These are phyloP conservation scores for Eucalyptus victrix DNA, from an alignment of 345 rosid species.

Conservation along the genomic window DNA sequence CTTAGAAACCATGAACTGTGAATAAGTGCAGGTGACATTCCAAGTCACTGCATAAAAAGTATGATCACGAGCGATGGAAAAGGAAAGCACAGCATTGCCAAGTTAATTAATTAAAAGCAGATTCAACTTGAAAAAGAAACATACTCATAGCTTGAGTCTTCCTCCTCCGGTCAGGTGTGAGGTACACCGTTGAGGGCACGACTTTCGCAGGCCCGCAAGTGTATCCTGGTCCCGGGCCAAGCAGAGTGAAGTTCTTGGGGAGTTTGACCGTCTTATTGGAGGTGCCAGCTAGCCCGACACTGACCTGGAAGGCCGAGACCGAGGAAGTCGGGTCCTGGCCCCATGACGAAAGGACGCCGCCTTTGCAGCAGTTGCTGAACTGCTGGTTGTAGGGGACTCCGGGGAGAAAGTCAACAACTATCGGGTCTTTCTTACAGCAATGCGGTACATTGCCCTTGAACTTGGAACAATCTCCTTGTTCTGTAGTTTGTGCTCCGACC, in stretches of 20 bases:
- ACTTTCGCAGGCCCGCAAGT: conserved; percentile 72
- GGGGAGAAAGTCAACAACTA: conserved; percentile 61
- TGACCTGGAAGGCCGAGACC: conserved; percentile 60
- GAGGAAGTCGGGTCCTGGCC: conserved; percentile 59
- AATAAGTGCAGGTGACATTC: conserved; percentile 86
- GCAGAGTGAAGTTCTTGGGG: conserved; percentile 60
- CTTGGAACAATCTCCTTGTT: conserved; percentile 83
- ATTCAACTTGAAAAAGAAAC: neutral
- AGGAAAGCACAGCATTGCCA: neutral
- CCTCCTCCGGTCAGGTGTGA: conserved; percentile 49
- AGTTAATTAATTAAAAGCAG: neutral
- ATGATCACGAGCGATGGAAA: neutral
- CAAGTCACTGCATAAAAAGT: conserved; percentile 57
- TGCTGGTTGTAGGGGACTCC: conserved; percentile 81
- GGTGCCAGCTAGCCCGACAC: conserved; percentile 68
- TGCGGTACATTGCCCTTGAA: conserved; percentile 69
- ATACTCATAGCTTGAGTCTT: conserved; percentile 72
- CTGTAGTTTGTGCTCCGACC: conserved; percentile 72
- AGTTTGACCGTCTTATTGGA: conserved; percentile 67
- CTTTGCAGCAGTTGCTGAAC: conserved; percentile 60
- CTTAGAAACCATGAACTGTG: conserved; percentile 63
- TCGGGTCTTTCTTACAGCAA: conserved; percentile 49
- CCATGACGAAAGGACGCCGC: conserved; percentile 63
- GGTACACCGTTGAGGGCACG: conserved; percentile 52
- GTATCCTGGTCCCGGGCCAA: conserved; percentile 70